Evolutionary conservation across 2,329 filamentous ascomycete genomes (phyloP), one percentile per base, ranked within the genome.

Genomic region (Colletotrichum tamarilloi): DNA sequence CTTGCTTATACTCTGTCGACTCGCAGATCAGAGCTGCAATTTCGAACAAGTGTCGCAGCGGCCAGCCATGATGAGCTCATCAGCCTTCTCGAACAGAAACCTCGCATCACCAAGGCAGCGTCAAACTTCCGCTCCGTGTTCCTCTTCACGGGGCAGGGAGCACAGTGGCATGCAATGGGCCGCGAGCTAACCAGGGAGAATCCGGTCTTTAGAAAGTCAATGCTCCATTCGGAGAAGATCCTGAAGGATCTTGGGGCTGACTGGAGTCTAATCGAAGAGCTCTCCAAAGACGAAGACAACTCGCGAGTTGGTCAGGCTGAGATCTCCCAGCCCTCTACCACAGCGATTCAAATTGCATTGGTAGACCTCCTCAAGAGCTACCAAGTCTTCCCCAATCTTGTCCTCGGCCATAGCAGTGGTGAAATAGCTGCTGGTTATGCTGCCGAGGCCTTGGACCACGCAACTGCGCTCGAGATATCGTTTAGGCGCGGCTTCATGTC

Each of bases 361-460:
- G 77, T 81, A 8, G 77, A 81, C 9, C 64, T 79, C 2, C 71
- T 82, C 1, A 46, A 67, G 0, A 71, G 76, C 0, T 81, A 80
- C 7, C 81, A 81, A 2, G 68, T 87, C 24, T 60, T 69, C 0
- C 80, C 84, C 4, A 46, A 74, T 1, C 80, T 79, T 1, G 84
- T 85, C 0, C 80, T 87, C 3, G 86, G 87, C 3, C 87, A 88
- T 76, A 87, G 85, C 0, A 85, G 84, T 1, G 87, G 87, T 1
- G 87, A 89, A 75, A 87, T 88, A 19, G 85, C 78, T 0, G 86
- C 86, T 0, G 87, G 85, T 0, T 89, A 88, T 75, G 85, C 86
- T 0, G 83, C 85, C 0, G 86, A 86, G 12, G 24, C 35, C 5
- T 56, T 84, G 1, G 79, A 81, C 1, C 81, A 86, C 49, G 81